These are phyloP conservation scores for Hemerocallis citrina DNA, from an alignment of 106 monocot species.

Conservation along the genomic window DNA sequence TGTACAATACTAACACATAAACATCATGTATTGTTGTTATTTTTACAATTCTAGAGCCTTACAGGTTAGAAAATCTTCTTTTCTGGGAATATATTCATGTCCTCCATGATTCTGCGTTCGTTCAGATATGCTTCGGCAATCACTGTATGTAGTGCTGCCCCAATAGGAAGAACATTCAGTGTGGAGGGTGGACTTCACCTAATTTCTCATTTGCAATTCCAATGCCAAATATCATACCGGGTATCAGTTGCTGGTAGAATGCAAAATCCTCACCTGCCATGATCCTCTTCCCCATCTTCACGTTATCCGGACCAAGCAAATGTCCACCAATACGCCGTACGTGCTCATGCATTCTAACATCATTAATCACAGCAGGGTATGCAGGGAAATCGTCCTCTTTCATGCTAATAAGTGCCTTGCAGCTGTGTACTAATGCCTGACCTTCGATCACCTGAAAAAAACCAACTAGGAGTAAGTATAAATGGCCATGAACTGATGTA, in stretches of 20 bases:
- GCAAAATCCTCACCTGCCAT: conserved; percentile 97
- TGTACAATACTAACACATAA: too few species aligned
- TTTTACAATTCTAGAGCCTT: too few species aligned
- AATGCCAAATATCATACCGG: conserved; percentile 65
- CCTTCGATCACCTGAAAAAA: conserved; percentile 61
- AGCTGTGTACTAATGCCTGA: conserved; percentile 57
- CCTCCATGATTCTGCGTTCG: conserved; percentile 5
- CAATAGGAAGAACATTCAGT: conserved; percentile 79
- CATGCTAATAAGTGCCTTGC: conserved; percentile 46
- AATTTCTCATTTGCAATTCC: conserved; percentile 52
- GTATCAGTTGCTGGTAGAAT: conserved; percentile 77
- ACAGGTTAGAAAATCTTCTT: too few species aligned
- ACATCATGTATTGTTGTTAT: too few species aligned
- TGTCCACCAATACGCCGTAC: conserved; percentile 40
- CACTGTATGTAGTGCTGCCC: conserved; percentile 65
- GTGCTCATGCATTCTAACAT: conserved; percentile 40
- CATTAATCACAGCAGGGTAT: conserved; percentile 75
- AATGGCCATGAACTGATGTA: background rate
- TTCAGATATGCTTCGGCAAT: conserved; percentile 49
- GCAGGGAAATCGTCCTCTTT: conserved; percentile 37
- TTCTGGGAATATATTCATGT: too few species aligned
- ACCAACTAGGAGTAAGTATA: background rate
- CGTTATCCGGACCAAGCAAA: conserved; percentile 62
- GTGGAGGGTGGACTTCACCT: conserved; percentile 37
- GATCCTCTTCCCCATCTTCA: conserved; percentile 38